Evolutionary conservation across 2,329 filamentous ascomycete genomes (phyloP).

Genomic region (Ilyonectria destructans): DNA sequence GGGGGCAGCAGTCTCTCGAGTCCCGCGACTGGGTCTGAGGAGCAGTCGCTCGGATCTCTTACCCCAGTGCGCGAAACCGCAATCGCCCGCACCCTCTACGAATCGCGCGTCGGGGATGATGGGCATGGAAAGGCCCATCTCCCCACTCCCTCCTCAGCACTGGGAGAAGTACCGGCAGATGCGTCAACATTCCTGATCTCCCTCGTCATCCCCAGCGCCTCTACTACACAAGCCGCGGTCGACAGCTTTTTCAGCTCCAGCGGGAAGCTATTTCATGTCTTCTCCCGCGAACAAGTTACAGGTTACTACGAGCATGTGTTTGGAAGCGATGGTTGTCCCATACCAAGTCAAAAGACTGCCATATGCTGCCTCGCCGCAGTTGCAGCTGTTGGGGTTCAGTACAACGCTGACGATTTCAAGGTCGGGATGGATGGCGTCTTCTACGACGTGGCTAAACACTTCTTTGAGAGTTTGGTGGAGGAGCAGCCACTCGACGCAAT

Average conservation of each 20-base stretch:
- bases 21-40: no score
- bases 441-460: constrained; percentile 19
- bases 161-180: no score
- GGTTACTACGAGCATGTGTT: background rate
- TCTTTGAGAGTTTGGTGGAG: constrained; percentile 2
- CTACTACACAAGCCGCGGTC: background rate
- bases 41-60: no score
- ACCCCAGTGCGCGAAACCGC: no score
- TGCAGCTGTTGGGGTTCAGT: constrained; percentile 1
- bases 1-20: no score
- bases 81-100: no score
- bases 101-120: no score
- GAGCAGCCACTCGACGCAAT: constrained; percentile 7
- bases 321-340: background rate
- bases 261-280: constrained; percentile 11
- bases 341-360: background rate
- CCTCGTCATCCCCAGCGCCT: no score
- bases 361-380: background rate
- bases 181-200: no score
- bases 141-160: no score
- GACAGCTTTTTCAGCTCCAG: constrained; percentile 9
- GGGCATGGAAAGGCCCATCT: no score
- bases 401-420: constrained; percentile 1
- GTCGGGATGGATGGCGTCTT: background rate
- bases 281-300: background rate